These are phyloP conservation scores for Microdochium paspali DNA, from an alignment of 2,329 filamentous ascomycete genomes.

Conservation along the genomic window DNA sequence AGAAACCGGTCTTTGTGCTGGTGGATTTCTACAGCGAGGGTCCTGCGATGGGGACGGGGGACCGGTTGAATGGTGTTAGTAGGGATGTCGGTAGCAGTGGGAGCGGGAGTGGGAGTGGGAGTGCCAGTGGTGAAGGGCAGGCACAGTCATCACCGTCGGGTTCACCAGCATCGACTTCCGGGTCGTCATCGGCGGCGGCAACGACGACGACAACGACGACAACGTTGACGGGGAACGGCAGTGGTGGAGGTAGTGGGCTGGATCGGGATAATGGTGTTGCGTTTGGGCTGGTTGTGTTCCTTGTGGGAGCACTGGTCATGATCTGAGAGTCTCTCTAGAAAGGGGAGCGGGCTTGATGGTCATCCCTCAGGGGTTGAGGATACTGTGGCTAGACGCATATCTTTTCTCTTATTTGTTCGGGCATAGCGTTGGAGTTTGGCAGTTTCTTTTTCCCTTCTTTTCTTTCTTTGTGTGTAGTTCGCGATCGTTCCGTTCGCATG, in stretches of 20 bases:
- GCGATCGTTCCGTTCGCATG: too few relatives aligned
- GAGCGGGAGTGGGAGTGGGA: neutral
- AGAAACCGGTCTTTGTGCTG: slow-evolving; percentile 60
- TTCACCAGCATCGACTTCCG: neutral
- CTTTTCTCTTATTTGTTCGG: neutral
- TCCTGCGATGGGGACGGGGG: slow-evolving; percentile 59
- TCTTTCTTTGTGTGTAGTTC: too few relatives aligned
- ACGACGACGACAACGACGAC: neutral
- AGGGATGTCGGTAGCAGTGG: slow-evolving; percentile 22
- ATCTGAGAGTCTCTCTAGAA: too few relatives aligned
- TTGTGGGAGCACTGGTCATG: neutral
- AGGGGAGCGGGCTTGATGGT: too few relatives aligned
- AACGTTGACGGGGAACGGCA: neutral
- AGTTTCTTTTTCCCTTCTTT: neutral
- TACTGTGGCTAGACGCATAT: too few relatives aligned
- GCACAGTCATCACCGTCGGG: neutral
- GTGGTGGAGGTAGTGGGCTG: neutral
- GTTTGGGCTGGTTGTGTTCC: neutral
- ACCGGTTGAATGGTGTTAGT: slow-evolving; percentile 52
- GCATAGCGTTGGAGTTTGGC: neutral
- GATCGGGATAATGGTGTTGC: neutral
- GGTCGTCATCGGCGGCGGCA: neutral
- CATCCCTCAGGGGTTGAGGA: too few relatives aligned
- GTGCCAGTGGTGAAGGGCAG: neutral
- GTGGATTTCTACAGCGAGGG: slow-evolving; percentile 75